Conservation (phyloP, 2,329 filamentous ascomycete species). For the Onygenales sp. region DNA sequence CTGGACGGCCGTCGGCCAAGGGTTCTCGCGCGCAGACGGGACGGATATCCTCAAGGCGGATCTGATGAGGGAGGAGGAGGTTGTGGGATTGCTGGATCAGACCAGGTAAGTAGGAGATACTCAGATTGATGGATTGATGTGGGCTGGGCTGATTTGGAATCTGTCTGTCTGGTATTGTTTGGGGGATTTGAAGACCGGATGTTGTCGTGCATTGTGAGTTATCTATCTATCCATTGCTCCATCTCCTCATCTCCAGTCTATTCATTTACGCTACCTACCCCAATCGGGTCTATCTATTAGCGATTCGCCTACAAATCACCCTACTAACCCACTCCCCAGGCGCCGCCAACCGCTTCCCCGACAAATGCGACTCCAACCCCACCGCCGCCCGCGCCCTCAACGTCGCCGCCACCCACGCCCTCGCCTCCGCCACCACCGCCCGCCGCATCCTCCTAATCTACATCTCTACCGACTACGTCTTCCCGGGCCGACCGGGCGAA, state of each 20-base stretch:
- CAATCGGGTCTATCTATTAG: not conserved
- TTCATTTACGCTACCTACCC: not conserved
- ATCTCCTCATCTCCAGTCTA: not conserved
- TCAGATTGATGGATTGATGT: not conserved
- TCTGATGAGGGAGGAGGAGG: slow-evolving; percentile 36
- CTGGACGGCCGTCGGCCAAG: slow-evolving; percentile 66
- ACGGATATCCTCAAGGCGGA: slow-evolving; percentile 50
- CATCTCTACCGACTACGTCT: slow-evolving; percentile 66
- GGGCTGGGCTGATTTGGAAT: not conserved
- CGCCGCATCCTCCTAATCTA: slow-evolving; percentile 49
- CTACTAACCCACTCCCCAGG: slow-evolving; percentile 38
- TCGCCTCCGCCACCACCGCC: slow-evolving; percentile 57
- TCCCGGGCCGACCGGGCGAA: slow-evolving; percentile 67
- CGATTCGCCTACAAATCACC: not conserved
- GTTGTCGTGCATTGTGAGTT: slow-evolving; percentile 71
- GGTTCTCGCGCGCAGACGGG: slow-evolving; percentile 48
- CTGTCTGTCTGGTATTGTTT: not conserved
- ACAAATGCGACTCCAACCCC: slow-evolving; percentile 73
- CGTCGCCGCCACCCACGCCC: slow-evolving; percentile 56
- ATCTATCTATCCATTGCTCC: not conserved
- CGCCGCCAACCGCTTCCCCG: slow-evolving; percentile 79
- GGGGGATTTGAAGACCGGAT: slow-evolving; percentile 48
- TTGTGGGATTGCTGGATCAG: slow-evolving; percentile 41
- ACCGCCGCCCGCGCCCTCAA: slow-evolving; percentile 66
- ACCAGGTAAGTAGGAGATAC: slow-evolving; percentile 35